Evolutionary conservation across 192 early-diverging fungal species (phyloP), one percentile per base, ranked within the genome.

Genomic region (Mortierella claussenii): DNA sequence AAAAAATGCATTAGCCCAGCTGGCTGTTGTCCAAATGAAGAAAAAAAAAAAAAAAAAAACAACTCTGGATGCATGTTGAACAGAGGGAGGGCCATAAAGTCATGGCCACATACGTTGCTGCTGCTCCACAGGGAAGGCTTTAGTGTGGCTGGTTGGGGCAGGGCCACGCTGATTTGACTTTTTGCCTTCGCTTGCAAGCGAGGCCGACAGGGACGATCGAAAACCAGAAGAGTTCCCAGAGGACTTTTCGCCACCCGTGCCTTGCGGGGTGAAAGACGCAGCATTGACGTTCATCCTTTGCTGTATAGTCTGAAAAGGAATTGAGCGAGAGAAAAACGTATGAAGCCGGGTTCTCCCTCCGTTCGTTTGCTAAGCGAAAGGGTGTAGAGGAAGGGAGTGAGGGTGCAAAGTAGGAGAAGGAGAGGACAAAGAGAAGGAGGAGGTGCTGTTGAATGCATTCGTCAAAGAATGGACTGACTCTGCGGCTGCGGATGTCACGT

Each of bases 231-330:
- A 26, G 24, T 60, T 69, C 3, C 55, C 73, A 50, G 73, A 58
- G 43, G 70, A 50, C 42, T 76, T 76, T 34, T 76, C 73, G 17
- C 44, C 26, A 4, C 64, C 64, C 42, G 24, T 37, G 23, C 65
- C 53, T 45, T 76, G 73, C 11, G 73, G 73, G 20, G 59, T 40
- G 30, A 76, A 76, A 24, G 73, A 76, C 3, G 64, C 34, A 31
- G 73, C 73, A 55, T 76, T 76, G 53, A 67, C 58, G 49, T 76
- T 76, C 73, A 76, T 76, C 40, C 51, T 60, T 43, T 50, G 31
- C 52, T 12, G 21, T n/a, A n/a, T n/a, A n/a, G n/a, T n/a, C n/a
- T n/a, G n/a, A n/a, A n/a, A n/a, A n/a, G n/a, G n/a, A n/a, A n/a
- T n/a, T n/a, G n/a, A n/a, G n/a, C n/a, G n/a, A n/a, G n/a, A n/a